phyloP scores from a whole-genome alignment of 2,329 filamentous ascomycete genomes.

The Fusarium sulawesiense region DNA sequence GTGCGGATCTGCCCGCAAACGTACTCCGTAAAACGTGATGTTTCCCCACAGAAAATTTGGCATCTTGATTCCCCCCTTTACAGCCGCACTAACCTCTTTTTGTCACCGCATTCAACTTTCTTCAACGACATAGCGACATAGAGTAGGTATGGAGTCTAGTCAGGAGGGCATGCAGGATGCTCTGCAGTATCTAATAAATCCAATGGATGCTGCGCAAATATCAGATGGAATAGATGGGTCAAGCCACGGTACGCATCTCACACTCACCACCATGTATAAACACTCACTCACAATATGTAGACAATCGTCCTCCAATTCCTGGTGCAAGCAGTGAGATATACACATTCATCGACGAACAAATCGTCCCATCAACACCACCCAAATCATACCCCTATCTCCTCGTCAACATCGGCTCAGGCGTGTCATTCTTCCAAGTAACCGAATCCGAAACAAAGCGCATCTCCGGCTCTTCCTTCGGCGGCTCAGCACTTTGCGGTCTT shows the following conservation, averaged over 20 bases:
- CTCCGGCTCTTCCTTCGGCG: slow-evolving; percentile 92
- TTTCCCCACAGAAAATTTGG: slow-evolving; percentile 10
- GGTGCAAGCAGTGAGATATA: slow-evolving; percentile 79
- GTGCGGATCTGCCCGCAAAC: background rate
- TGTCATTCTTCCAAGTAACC: slow-evolving; percentile 96
- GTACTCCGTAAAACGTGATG: background rate
- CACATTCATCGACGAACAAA: slow-evolving; percentile 88
- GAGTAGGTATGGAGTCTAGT: background rate
- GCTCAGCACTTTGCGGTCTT: slow-evolving; percentile 94
- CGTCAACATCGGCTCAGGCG: slow-evolving; percentile 97
- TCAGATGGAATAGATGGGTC: slow-evolving; percentile 19
- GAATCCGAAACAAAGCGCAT: slow-evolving; percentile 87
- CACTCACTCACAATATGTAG: background rate
- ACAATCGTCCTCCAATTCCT: slow-evolving; percentile 15
- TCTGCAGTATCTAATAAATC: background rate
- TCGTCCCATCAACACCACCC: slow-evolving; percentile 86
- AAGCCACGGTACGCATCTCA: slow-evolving; percentile 9
- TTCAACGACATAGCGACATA: background rate
- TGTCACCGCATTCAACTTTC: slow-evolving; percentile 22
- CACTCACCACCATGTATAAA: rapidly evolving
- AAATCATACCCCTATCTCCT: slow-evolving; percentile 94
- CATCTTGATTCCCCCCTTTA: slow-evolving; percentile 13
- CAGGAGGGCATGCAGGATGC: background rate
- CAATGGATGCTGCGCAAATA: background rate
- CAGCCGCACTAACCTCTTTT: slow-evolving; percentile 17